phyloP scores from a whole-genome alignment of 108 stramenopile species.

The Ochromonas danica region DNA sequence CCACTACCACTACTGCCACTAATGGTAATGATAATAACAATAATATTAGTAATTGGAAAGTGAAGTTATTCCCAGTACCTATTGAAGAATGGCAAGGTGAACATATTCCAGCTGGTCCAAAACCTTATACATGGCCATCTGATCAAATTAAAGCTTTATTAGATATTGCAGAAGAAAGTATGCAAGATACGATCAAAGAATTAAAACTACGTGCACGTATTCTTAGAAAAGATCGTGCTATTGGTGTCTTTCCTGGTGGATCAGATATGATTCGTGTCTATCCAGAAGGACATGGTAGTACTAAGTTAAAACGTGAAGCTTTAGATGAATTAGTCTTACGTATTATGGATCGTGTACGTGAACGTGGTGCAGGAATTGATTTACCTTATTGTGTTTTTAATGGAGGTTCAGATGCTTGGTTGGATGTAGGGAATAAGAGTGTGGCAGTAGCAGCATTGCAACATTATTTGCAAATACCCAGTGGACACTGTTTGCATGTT shows the following conservation, averaged over 20 bases:
- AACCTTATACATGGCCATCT: conserved; percentile 81
- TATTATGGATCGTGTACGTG: conserved; percentile 59
- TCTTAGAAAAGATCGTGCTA: conserved; percentile 77
- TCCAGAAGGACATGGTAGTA: conserved; percentile 17
- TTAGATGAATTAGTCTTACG: conserved; percentile 81
- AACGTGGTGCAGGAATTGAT: conserved; percentile 40
- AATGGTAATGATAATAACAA: too few relatives aligned
- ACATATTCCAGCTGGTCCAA: conserved; percentile 59
- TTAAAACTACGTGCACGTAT: conserved; percentile 68
- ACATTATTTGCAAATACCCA: conserved; percentile 69
- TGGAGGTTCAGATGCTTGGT: conserved; percentile 84
- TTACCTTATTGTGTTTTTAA: conserved; percentile 88
- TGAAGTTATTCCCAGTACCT: background rate
- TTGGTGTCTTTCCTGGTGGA: conserved; percentile 39
- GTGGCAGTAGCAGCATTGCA: conserved; percentile 65
- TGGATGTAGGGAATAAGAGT: conserved; percentile 86
- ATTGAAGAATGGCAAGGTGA: conserved; percentile 6
- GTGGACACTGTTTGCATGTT: conserved; percentile 74
- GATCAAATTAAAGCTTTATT: conserved; percentile 63
- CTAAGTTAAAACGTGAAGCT: conserved; percentile 60
- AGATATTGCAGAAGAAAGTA: conserved; percentile 65
- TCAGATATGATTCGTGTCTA: conserved; percentile 57
- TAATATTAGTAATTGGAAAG: background rate
- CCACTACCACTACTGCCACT: too few relatives aligned
- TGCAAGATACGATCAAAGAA: conserved; percentile 60